Conservation (phyloP, 192 early-diverging fungal species). For the Podila verticillata region DNA sequence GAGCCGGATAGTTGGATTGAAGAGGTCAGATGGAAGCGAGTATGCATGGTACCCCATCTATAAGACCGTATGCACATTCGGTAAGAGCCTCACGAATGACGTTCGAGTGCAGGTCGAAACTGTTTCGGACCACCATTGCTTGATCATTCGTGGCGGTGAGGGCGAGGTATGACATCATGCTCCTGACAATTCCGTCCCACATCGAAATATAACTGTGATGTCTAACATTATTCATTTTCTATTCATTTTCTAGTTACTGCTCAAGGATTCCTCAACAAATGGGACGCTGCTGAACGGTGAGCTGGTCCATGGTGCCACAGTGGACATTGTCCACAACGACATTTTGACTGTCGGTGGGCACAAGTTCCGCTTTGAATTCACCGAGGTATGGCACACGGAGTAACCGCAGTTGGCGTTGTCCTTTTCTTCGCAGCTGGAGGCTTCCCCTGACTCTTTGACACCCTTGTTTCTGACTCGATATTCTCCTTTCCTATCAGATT, state of each 20-base stretch:
- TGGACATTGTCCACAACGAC: slow-evolving; percentile 29
- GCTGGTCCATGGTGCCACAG: slow-evolving; percentile 36
- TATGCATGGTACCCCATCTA: slow-evolving; percentile 44
- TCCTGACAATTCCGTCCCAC: background rate
- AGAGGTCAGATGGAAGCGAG: slow-evolving; percentile 21
- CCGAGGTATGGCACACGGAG: slow-evolving; percentile 2
- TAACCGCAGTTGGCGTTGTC: background rate
- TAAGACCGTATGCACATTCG: slow-evolving; percentile 47
- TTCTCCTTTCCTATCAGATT: too few relatives aligned
- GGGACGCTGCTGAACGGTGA: slow-evolving; percentile 38
- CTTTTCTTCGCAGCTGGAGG: background rate
- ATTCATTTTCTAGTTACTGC: slow-evolving; percentile 20
- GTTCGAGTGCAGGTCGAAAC: slow-evolving; percentile 32
- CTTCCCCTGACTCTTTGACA: background rate
- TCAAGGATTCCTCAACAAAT: slow-evolving; percentile 37
- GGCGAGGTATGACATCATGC: slow-evolving; percentile 27
- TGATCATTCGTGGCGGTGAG: slow-evolving; percentile 34
- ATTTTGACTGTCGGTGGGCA: slow-evolving; percentile 39
- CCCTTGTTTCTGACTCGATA: too few relatives aligned
- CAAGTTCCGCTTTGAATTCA: slow-evolving; percentile 38
- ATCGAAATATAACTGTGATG: background rate
- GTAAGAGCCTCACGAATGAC: slow-evolving; percentile 22
- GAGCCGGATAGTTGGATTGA: slow-evolving; percentile 33
- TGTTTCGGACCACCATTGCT: slow-evolving; percentile 41
- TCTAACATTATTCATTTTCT: background rate